These are phyloP conservation scores for Warburgia ugandensis DNA, from an alignment of 164 flowering plant species.

Conservation along the genomic window DNA sequence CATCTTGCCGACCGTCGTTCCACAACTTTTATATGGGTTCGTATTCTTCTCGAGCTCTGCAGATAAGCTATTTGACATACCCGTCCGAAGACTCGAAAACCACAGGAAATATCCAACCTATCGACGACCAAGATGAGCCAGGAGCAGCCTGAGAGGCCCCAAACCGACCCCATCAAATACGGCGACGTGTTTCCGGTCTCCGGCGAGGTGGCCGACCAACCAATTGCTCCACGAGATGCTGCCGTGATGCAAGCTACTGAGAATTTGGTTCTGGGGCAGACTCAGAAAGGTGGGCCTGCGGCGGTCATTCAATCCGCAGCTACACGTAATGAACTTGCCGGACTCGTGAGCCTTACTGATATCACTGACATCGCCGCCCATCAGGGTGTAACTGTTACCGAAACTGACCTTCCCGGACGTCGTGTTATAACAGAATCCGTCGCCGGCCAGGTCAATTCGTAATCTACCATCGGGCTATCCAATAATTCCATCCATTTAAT, in stretches of 20 bases:
- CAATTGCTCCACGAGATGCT: constrained; percentile 37
- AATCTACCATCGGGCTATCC: no score
- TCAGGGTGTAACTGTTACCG: neutral
- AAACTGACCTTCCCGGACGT: constrained; percentile 12
- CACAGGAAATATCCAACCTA: no score
- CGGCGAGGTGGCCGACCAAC: constrained; percentile 31
- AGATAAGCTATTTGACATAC: no score
- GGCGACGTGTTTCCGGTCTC: constrained; percentile 35
- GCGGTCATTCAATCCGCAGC: constrained; percentile 39
- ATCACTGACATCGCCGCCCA: constrained; percentile 12
- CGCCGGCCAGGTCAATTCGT: constrained; percentile 34
- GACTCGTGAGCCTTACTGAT: constrained; percentile 37
- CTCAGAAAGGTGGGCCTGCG: constrained; percentile 34
- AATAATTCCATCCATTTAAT: neutral
- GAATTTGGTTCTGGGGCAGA: constrained; percentile 27
- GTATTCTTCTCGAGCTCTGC: no score
- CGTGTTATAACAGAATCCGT: constrained; percentile 38
- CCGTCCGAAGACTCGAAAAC: no score
- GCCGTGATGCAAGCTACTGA: constrained; percentile 44
- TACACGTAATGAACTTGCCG: constrained; percentile 23
- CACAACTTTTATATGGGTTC: no score
- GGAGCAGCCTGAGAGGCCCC: constrained; percentile 26
- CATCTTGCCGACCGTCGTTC: no score
- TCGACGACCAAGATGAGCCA: constrained; percentile 54
- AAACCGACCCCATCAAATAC: constrained; percentile 29